Evolutionary conservation across 2,329 filamentous ascomycete species (phyloP).

Genomic region (Talaromyces funiculosus): DNA sequence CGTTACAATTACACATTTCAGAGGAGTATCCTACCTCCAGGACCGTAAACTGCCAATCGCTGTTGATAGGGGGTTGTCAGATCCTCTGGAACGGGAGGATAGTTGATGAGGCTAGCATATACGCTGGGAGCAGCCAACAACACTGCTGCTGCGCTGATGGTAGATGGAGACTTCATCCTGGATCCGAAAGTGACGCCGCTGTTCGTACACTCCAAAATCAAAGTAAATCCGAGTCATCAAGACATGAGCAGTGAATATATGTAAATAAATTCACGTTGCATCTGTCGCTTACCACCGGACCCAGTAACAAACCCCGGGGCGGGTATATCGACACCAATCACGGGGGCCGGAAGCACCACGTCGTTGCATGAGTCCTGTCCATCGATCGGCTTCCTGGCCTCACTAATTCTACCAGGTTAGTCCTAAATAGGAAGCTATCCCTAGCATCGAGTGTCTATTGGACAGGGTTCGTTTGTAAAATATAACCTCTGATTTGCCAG

Average conservation of each 20-base stretch:
- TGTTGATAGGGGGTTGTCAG: constrained; percentile 52
- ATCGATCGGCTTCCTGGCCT: not conserved
- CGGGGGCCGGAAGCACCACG: not conserved
- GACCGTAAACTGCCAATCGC: constrained; percentile 48
- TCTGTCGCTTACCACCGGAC: not conserved
- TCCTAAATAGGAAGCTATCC: not conserved
- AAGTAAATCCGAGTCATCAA: not conserved
- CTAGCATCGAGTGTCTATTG: not conserved
- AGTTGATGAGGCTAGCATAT: constrained; percentile 30
- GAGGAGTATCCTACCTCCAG: constrained; percentile 37
- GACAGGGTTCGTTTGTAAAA: not conserved
- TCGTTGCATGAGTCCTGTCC: not conserved
- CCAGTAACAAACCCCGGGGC: not conserved
- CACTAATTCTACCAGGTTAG: too few species aligned
- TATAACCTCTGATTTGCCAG: not conserved
- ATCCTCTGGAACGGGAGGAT: constrained; percentile 45
- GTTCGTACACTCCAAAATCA: not conserved
- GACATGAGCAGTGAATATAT: not conserved
- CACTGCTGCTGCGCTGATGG: not conserved
- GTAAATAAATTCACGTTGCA: not conserved
- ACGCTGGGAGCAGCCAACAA: constrained; percentile 11
- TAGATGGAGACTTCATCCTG: not conserved
- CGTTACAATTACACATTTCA: not conserved
- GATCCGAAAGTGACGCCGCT: not conserved
- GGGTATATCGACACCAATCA: not conserved